phyloP scores from a whole-genome alignment of 2,329 filamentous ascomycete species.

The Pezicula neosporulosa region DNA sequence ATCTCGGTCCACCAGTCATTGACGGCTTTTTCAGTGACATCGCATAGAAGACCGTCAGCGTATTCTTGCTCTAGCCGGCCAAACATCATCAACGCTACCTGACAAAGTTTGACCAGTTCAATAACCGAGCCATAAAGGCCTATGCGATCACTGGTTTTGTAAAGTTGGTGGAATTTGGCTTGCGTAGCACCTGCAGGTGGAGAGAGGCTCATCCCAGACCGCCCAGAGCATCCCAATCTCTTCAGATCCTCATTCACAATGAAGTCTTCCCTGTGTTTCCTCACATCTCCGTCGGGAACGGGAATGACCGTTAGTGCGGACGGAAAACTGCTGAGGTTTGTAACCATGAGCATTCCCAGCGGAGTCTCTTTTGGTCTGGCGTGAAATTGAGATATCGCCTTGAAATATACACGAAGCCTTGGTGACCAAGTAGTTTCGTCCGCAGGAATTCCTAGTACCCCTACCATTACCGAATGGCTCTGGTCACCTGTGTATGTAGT shows the following conservation, averaged over 20 bases:
- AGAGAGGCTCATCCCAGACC: constrained; percentile 78
- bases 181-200: constrained; percentile 77
- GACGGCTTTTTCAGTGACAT: constrained; percentile 85
- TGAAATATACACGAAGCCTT: constrained; percentile 78
- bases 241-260: constrained; percentile 95
- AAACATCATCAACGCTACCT: constrained; percentile 84
- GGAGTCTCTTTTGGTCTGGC: constrained; percentile 78
- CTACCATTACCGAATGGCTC: constrained; percentile 72
- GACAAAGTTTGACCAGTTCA: constrained; percentile 88
- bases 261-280: constrained; percentile 76
- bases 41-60: constrained; percentile 87
- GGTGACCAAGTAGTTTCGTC: constrained; percentile 80
- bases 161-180: constrained; percentile 88
- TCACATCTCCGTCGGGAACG: constrained; percentile 82
- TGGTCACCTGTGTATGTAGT: constrained; percentile 89
- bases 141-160: constrained; percentile 81
- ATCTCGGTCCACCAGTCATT: constrained; percentile 96
- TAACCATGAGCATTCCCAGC: constrained; percentile 86
- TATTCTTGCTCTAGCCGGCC: constrained; percentile 84
- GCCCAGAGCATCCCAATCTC: constrained; percentile 84
- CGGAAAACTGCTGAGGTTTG: constrained; percentile 88
- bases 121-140: constrained; percentile 74
- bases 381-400: constrained; percentile 80
- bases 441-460: constrained; percentile 76
- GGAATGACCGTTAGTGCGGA: constrained; percentile 89